These are phyloP conservation scores for Podila epigama DNA, from an alignment of 192 early-diverging fungal genomes.

Conservation along the genomic window DNA sequence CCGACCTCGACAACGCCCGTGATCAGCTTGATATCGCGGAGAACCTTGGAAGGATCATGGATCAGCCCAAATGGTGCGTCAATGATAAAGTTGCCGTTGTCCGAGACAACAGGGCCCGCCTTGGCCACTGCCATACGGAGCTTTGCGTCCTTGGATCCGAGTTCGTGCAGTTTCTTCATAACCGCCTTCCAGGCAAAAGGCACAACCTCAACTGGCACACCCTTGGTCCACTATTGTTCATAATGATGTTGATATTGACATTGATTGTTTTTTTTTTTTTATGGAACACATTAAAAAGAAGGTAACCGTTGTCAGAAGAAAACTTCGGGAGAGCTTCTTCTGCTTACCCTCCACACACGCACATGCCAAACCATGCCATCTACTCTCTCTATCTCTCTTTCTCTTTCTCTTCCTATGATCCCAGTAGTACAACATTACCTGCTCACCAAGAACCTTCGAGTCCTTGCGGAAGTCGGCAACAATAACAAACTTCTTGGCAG, in stretches of 20 bases:
- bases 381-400: not conserved
- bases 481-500: conserved; percentile 82
- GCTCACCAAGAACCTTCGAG: conserved; percentile 73
- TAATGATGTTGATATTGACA: not conserved
- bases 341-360: not conserved
- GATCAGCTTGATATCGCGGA: conserved; percentile 69
- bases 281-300: not conserved
- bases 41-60: conserved; percentile 57
- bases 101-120: conserved; percentile 93
- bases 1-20: conserved; percentile 95
- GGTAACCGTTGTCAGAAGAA: not conserved
- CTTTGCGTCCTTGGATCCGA: conserved; percentile 57
- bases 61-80: conserved; percentile 87
- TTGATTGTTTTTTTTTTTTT: not conserved
- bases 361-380: no score
- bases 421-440: conserved; percentile 51
- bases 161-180: conserved; percentile 54
- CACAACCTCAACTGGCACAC: conserved; percentile 91
- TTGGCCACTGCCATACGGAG: conserved; percentile 88
- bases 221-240: conserved; percentile 77
- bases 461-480: conserved; percentile 93
- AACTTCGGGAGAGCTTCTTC: not conserved
- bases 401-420: not conserved
- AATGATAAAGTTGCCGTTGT: conserved; percentile 93
- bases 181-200: conserved; percentile 83